Evolutionary conservation across 768 basidiomycete genomes (phyloP), one percentile per base, ranked within the genome.

Genomic region (Mycena albidolilacea): DNA sequence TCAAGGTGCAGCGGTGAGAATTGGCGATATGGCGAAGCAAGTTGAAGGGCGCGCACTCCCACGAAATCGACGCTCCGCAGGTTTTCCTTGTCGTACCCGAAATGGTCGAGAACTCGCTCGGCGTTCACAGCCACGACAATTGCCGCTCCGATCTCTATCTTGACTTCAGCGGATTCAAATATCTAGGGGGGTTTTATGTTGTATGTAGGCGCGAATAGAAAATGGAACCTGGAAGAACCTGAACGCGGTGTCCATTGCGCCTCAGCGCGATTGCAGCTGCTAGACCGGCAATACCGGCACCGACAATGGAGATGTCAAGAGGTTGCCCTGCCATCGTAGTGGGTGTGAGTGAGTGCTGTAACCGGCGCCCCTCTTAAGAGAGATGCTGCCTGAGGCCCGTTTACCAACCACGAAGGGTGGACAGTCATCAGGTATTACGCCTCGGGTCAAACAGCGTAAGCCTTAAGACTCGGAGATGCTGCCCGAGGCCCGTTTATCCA

Each of bases 21-120:
- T 23, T 23, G 23, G 23, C 2, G 23, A 23, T 23, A 23, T 23
- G 23, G 2, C 23, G 23, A 23, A 23, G 23, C 23, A 23, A 23
- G 23, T 23, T 69, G 38, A 21, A 15, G 19, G 15, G 9, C 4
- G 41, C 66, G 5, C 48, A 62, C 68, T 35, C 55, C 69, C 2
- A 17, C 46, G 12, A n/a, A 64, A 5, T 55, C 11, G 14, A 70
- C 69, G 10, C 63, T n/a, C 8, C 60, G 6, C 63, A 70, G 19
- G 38, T 64, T 70, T 10, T 37, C 55, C 41, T 70, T 70, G 5
- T 4, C 7, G 10, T 64, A 64, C 37, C 69, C 69, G 7, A 70
- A 46, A 30, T 46, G n/a, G 14, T 70, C 55, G 17, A 70, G 44
- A 3, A 70, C 69, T 1, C 43, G 44, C 2, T 43, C 41, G n/a